These are phyloP conservation scores for Balansia obtecta DNA, from an alignment of 2,329 filamentous ascomycete genomes.

Conservation along the genomic window DNA sequence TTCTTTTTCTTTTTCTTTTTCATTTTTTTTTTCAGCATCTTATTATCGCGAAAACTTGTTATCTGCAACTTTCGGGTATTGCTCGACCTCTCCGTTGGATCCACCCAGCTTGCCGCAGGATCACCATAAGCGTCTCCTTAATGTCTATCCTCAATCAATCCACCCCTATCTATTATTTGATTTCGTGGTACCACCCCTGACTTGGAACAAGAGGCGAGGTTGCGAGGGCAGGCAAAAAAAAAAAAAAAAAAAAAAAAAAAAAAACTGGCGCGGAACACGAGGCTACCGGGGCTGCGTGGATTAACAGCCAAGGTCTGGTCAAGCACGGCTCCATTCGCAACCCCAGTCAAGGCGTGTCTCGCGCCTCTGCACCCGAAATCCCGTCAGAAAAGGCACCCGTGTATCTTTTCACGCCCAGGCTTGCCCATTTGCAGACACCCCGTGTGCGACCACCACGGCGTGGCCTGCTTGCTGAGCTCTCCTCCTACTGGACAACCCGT, in stretches of 20 bases:
- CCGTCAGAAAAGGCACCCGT: slow-evolving; percentile 3
- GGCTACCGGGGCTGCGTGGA: slow-evolving; percentile 4
- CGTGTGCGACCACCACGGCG: slow-evolving; percentile 5
- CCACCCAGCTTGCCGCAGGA: slow-evolving; percentile 2
- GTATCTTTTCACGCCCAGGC: slow-evolving; percentile 3
- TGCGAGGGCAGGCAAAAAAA: neutral
- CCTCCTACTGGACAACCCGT: slow-evolving; percentile 1
- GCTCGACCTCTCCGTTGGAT: slow-evolving; percentile 4
- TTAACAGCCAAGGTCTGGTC: neutral
- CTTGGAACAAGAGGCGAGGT: neutral
- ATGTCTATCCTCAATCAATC: neutral
- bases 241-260: neutral
- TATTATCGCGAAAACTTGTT: neutral
- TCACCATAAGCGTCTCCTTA: neutral
- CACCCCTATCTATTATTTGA: neutral
- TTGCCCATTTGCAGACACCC: slow-evolving; percentile 3
- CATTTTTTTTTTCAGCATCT: neutral
- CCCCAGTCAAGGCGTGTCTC: slow-evolving; percentile 8
- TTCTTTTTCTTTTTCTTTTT: too few relatives aligned
- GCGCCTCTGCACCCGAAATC: slow-evolving; percentile 8
- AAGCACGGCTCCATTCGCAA: slow-evolving; percentile 4
- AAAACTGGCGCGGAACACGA: slow-evolving; percentile 5
- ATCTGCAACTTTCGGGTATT: slow-evolving; percentile 5
- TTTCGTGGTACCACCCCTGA: neutral
- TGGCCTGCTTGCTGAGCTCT: slow-evolving; percentile 1